Conservation (phyloP, 1,139 yeast genomes). For the Saccharomycopsis hybrid region DNA sequence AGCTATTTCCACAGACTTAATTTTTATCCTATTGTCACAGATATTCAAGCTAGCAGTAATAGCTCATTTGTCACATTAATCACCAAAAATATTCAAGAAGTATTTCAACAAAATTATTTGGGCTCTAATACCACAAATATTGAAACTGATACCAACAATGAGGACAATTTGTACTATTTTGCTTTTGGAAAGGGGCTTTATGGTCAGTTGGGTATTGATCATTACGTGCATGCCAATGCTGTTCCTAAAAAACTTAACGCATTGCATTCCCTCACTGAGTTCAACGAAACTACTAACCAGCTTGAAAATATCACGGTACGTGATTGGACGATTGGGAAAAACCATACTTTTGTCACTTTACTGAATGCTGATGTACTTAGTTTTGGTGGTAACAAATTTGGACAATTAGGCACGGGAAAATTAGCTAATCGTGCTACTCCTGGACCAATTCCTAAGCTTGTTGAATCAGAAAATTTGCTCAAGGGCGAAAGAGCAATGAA, state of each 20-base stretch:
- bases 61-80: conserved; percentile 52
- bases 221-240: conserved; percentile 66
- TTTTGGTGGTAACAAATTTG: conserved; percentile 81
- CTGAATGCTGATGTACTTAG: conserved; percentile 58
- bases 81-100: conserved; percentile 27
- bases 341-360: conserved; percentile 60
- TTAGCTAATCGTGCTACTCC: conserved; percentile 56
- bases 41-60: conserved; percentile 62
- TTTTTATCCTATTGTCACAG: conserved; percentile 38
- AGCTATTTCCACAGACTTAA: conserved; percentile 32
- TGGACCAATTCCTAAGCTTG: conserved; percentile 42
- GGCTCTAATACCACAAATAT: conserved; percentile 20
- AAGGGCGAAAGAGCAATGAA: conserved; percentile 21
- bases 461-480: conserved; percentile 40
- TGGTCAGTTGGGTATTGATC: conserved; percentile 85
- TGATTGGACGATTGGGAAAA: conserved; percentile 53
- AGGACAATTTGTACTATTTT: conserved; percentile 33
- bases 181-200: conserved; percentile 79
- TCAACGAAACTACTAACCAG: conserved; percentile 30
- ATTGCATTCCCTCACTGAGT: conserved; percentile 39
- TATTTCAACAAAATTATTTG: conserved; percentile 23
- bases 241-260: conserved; percentile 58
- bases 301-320: conserved; percentile 38
- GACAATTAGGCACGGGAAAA: conserved; percentile 84
- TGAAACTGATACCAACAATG: conserved; percentile 26